A percentile compares a stretch with the other conserved stretches of the same genome.
These are phyloP conservation scores for Mycena leptocephala DNA, from an alignment of 768 basidiomycete species.

Conservation along the genomic window DNA sequence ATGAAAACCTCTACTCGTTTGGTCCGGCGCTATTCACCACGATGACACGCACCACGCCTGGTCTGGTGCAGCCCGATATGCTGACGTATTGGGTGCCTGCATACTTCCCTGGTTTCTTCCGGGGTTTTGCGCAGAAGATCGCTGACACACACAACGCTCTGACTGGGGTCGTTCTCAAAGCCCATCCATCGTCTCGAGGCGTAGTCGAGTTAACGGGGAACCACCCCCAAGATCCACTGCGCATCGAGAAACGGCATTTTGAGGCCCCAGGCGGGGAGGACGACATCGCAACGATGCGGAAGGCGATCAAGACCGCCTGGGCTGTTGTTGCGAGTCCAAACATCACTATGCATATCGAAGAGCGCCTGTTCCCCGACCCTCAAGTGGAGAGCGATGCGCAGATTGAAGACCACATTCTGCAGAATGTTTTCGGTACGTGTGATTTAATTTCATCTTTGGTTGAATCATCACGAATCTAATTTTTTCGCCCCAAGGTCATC, in stretches of 20 bases:
- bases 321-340: constrained; percentile 3
- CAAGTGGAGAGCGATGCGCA: constrained; percentile 39
- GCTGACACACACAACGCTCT: constrained; percentile 39
- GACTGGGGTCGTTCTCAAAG: constrained; percentile 45
- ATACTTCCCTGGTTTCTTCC: constrained; percentile 42
- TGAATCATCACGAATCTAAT: too few relatives aligned
- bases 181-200: constrained; percentile 46
- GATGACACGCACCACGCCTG: constrained; percentile 37
- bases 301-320: constrained; percentile 43
- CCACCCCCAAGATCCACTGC: constrained; percentile 45
- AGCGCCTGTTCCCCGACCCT: constrained; percentile 38
- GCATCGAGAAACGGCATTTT: constrained; percentile 47
- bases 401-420: constrained; percentile 42
- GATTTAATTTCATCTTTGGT: neutral
- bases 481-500: too few relatives aligned
- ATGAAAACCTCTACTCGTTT: constrained; percentile 47
- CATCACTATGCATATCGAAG: too few relatives aligned
- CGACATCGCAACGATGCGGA: constrained; percentile 43
- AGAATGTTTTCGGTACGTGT: constrained; percentile 43
- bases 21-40: constrained; percentile 38
- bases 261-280: constrained; percentile 39
- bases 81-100: constrained; percentile 44
- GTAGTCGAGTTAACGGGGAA: constrained; percentile 45
- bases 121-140: constrained; percentile 41
- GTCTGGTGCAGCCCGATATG: constrained; percentile 42